Conservation (phyloP, 257 asterid species). For the Avicennia marina region DNA sequence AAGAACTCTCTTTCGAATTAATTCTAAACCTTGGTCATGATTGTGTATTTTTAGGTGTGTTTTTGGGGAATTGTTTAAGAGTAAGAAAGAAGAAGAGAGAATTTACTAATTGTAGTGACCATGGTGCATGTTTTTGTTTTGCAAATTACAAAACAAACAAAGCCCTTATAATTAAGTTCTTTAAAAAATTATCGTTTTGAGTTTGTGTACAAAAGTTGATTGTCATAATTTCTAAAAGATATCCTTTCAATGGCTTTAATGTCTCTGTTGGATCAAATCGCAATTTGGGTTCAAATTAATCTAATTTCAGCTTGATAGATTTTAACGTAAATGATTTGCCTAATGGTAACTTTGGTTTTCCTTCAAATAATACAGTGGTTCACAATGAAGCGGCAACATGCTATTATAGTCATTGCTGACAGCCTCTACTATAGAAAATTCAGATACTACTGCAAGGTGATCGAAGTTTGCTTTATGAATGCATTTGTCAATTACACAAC, state of each 20-base stretch:
- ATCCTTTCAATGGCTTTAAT: neutral
- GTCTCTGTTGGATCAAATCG: neutral
- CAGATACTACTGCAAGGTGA: slow-evolving; percentile 60
- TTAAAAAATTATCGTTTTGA: neutral
- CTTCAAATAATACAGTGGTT: slow-evolving; percentile 63
- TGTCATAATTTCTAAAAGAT: neutral
- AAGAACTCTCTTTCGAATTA: neutral
- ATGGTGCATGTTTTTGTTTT: too few species aligned
- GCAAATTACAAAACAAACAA: too few species aligned
- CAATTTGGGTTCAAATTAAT: neutral
- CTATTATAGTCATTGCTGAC: slow-evolving; percentile 55
- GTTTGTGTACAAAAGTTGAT: neutral
- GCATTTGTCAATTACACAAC: neutral
- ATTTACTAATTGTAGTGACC: too few species aligned
- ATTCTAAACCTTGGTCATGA: neutral
- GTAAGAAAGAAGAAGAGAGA: neutral
- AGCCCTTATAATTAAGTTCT: too few species aligned
- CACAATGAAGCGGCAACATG: slow-evolving; percentile 78
- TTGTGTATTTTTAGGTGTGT: too few species aligned
- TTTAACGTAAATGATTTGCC: neutral
- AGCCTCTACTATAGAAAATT: slow-evolving; percentile 57
- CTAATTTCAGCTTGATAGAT: slow-evolving; percentile 5
- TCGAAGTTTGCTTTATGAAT: neutral
- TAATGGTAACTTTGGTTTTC: neutral
- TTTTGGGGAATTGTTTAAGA: too few species aligned